Evolutionary conservation across 225 moss, liverwort and hornwort species (phyloP), one percentile per base, ranked within the genome.

Genomic region (Pseudoscleropodium purum): DNA sequence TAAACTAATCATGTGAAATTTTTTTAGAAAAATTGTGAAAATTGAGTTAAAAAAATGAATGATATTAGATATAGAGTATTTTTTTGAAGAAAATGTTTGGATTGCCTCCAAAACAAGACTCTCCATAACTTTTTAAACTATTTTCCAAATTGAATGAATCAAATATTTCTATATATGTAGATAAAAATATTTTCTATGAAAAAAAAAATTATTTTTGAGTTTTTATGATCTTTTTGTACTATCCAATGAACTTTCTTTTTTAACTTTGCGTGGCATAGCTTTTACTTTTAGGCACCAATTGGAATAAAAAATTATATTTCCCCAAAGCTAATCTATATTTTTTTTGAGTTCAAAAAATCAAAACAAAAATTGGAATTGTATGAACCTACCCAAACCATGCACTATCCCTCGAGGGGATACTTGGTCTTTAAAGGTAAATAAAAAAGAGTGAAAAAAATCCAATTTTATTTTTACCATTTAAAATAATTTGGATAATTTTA

Each of bases 241-340:
- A 0, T 6, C 1, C 7, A 2, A 6, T 1, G 4, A 37, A 37
- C 1, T 68, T 2, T 1, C n/a, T 20, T 24, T n/a, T n/a, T n/a
- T 2, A 69, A 1, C 3, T 24, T 25, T 8, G 25, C 4, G 2
- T 7, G 3, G n/a, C 14, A 20, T 25, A n/a, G 24, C 4, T 70
- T 39, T 39, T 14, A 3, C 4, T 25, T n/a, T 14, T 0, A 8
- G 8, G 7, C 8, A 25, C 25, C 8, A 39, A 70, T 70, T 39
- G 2, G 3, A 25, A 39, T 8, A 25, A 19, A 19, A 16, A 67
- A 65, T 36, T 20, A 11, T 69, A 24, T 69, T n/a, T 1, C 1
- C 0, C 0, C 0, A 2, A 69, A 69, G 7, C 12, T 37, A 6
- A 68, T 4, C 2, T 37, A 68, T 21, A 10, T n/a, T 21, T 9